Conservation (phyloP, 306 rosid species). For the Medicago arabica region DNA sequence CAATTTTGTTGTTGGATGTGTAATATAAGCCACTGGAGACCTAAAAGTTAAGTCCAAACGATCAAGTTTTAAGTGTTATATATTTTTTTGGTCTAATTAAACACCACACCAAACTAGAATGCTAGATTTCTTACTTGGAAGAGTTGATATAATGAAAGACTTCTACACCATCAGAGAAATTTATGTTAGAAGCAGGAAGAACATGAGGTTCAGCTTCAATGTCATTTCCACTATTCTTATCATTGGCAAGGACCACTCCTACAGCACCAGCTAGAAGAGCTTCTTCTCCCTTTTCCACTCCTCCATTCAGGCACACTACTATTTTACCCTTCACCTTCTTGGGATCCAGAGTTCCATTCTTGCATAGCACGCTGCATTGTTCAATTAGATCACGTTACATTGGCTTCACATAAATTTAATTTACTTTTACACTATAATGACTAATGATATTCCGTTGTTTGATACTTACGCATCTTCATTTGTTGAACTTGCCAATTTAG, state of each 20-base stretch:
- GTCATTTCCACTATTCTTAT: slow-evolving; percentile 61
- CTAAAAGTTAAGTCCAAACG: slow-evolving; percentile 45
- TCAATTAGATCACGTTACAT: neutral
- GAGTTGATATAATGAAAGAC: slow-evolving; percentile 64
- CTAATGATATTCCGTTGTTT: slow-evolving; percentile 13
- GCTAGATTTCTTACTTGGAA: slow-evolving; percentile 63
- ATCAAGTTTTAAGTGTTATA: neutral
- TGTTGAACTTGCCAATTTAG: slow-evolving; percentile 62
- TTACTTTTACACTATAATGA: neutral
- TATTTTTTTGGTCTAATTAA: neutral
- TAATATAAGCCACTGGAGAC: slow-evolving; percentile 71
- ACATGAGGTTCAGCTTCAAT: slow-evolving; percentile 82
- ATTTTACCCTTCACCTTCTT: slow-evolving; percentile 83
- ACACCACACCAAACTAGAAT: neutral
- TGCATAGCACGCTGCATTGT: slow-evolving; percentile 69
- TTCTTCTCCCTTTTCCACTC: slow-evolving; percentile 88
- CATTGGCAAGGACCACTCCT: slow-evolving; percentile 88
- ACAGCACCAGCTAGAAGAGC: slow-evolving; percentile 68
- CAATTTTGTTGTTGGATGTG: slow-evolving; percentile 59
- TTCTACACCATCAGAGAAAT: slow-evolving; percentile 42
- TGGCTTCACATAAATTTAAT: neutral
- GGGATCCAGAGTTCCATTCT: slow-evolving; percentile 78
- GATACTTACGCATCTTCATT: slow-evolving; percentile 70
- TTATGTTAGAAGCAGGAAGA: slow-evolving; percentile 85
- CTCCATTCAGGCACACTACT: slow-evolving; percentile 72